Base-by-base conservation (phyloP, 148 eudicot species). In the Silene uniflora region DNA sequence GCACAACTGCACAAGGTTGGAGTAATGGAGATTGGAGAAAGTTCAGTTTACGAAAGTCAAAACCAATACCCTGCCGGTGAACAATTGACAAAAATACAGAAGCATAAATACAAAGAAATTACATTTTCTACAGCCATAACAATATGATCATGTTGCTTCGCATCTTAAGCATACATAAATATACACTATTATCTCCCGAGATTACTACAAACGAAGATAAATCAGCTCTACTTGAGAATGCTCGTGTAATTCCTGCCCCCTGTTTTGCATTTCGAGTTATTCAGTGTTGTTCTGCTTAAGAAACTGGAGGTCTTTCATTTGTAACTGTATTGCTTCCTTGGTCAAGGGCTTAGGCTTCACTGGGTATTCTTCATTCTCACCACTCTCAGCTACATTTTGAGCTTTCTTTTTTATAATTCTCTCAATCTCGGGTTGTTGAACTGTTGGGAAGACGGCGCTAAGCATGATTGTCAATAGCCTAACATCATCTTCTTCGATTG, bases 251-350 rank as follows among this genome's bases (percentile, higher is more conserved):
- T 46, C 10, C 14, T 75, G 61, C 13, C 16, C 56, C 2, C 69
- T 73, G 16, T 21, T 68, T 13, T 62, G 77, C 8, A 73, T 65
- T 62, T 77, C 85, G 18, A 79, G 79, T 56, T 35, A 8, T 21
- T 84, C 82, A 1, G 76, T 73, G 55, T 82, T 87, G 25, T 87
- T 90, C 59, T 92, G 90, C 81, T 80, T 88, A 39, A 94, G 93
- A 76, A 94, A 94, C 29, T 91, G 84, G 17, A 94, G 86, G 77
- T 94, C 98, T 87, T 92, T 94, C 98, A 94, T 89, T 74, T 94
- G 98, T 75, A 87, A 74, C 73, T 90, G 79, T 64, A 90, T 88
- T 22, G 98, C 98, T 87, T 94, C 98, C 83, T 94, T 89, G 2
- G 97, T 84, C 42, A 90, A 77, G n/a, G 86, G 82, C 79, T 89